These are phyloP conservation scores for Ceratobasidium sp. DNA, from an alignment of 1,284 basidiomycete species.

Conservation along the genomic window DNA sequence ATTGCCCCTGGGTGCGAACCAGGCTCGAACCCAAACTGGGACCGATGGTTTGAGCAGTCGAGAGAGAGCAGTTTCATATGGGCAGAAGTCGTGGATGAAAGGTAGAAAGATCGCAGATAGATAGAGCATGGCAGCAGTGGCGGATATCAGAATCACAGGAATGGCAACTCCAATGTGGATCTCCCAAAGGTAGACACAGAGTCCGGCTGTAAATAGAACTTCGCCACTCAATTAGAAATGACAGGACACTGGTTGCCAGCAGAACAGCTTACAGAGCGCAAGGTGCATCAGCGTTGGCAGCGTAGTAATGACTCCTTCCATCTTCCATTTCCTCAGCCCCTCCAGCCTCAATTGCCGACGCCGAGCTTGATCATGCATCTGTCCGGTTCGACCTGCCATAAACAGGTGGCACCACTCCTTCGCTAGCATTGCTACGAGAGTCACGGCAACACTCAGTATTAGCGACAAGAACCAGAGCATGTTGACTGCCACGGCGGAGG, in stretches of 20 bases:
- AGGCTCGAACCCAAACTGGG: not conserved
- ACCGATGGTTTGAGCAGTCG: not conserved
- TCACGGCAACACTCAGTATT: slow-evolving; percentile 11
- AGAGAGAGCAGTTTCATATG: slow-evolving; percentile 4
- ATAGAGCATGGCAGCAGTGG: not conserved
- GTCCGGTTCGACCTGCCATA: slow-evolving; percentile 7
- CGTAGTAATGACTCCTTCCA: not conserved
- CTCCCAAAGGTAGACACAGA: slow-evolving; percentile 19
- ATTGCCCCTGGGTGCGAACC: not conserved
- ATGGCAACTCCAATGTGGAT: not conserved
- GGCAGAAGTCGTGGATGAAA: not conserved
- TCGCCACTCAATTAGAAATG: not conserved
- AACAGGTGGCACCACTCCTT: slow-evolving; percentile 34
- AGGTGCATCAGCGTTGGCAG: slow-evolving; percentile 17
- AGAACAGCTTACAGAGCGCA: not conserved
- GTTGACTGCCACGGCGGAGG: slow-evolving; percentile 5
- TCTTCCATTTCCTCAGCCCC: slow-evolving; percentile 14
- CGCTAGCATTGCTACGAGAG: slow-evolving; percentile 18
- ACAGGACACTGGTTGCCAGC: not conserved
- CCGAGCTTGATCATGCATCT: not conserved
- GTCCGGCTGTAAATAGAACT: slow-evolving; percentile 25
- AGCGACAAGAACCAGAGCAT: slow-evolving; percentile 15
- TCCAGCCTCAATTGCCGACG: slow-evolving; percentile 4
- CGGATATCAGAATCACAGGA: not conserved
- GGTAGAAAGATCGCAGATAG: not conserved